Conservation (phyloP, 2,329 filamentous ascomycete species). For the Xylaria sp. region DNA sequence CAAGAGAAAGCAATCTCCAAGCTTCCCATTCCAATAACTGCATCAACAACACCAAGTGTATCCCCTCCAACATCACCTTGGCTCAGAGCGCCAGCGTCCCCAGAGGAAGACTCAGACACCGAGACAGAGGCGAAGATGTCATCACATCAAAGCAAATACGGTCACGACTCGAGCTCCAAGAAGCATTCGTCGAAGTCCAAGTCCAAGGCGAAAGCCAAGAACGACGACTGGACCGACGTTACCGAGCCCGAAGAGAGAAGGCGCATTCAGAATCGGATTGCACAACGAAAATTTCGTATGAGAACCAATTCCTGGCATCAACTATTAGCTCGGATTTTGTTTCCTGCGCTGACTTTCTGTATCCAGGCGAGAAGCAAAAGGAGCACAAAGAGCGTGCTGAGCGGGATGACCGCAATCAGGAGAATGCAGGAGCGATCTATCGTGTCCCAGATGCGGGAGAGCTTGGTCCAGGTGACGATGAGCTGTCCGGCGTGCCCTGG, state of each 20-base stretch:
- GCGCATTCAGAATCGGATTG: constrained; percentile 80
- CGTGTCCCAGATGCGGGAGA: constrained; percentile 68
- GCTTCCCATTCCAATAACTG: neutral
- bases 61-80: constrained; percentile 37
- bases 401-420: constrained; percentile 71
- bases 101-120: constrained; percentile 25
- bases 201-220: constrained; percentile 50
- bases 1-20: constrained; percentile 9
- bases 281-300: constrained; percentile 81
- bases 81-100: constrained; percentile 6
- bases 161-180: constrained; percentile 49
- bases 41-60: constrained; percentile 32
- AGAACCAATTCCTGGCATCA: constrained; percentile 31
- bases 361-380: constrained; percentile 74
- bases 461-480: constrained; percentile 60
- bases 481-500: constrained; percentile 76
- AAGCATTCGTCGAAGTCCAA: constrained; percentile 54
- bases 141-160: constrained; percentile 53
- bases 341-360: constrained; percentile 31
- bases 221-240: constrained; percentile 76
- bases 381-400: constrained; percentile 74
- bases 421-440: constrained; percentile 73
- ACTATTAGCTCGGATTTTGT: neutral
- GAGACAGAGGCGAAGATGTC: constrained; percentile 40
- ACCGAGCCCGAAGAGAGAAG: constrained; percentile 77